phyloP scores from a whole-genome alignment of 768 basidiomycete species.

The Infundibulicybe gibba region DNA sequence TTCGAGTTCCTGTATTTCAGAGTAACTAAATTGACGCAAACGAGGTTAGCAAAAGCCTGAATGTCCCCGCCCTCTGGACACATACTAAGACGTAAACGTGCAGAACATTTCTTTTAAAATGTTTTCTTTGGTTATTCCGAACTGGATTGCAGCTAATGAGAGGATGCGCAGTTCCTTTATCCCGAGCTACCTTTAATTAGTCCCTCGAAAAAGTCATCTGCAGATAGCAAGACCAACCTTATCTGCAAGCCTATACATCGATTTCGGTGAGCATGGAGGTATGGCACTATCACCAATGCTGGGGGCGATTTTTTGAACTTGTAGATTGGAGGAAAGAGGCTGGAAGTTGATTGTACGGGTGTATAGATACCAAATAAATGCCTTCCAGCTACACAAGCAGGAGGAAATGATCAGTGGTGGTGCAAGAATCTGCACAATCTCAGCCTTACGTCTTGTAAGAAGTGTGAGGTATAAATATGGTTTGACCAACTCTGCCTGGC shows the following conservation, averaged over 20 bases:
- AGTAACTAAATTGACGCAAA: too few species aligned
- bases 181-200: constrained; percentile 9
- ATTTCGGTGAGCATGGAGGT: constrained; percentile 6
- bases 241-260: constrained; percentile 6
- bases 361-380: constrained; percentile 8
- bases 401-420: too few species aligned
- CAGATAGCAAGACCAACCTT: too few species aligned
- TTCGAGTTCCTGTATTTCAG: constrained; percentile 9
- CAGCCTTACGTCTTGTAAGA: too few species aligned
- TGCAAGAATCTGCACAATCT: too few species aligned
- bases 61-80: too few species aligned
- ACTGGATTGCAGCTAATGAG: constrained; percentile 13
- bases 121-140: constrained; percentile 13
- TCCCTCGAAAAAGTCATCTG: too few species aligned
- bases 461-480: neutral
- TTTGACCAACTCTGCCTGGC: constrained; percentile 16
- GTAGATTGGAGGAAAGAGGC: constrained; percentile 2
- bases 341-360: constrained; percentile 4
- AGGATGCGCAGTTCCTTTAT: constrained; percentile 10
- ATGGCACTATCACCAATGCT: too few species aligned
- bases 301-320: too few species aligned
- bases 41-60: too few species aligned
- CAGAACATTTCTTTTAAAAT: constrained; percentile 20
- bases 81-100: constrained; percentile 19
- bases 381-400: neutral